These are phyloP conservation scores for Chlorophyllum brunneum DNA, from an alignment of 768 basidiomycete genomes.

Conservation along the genomic window DNA sequence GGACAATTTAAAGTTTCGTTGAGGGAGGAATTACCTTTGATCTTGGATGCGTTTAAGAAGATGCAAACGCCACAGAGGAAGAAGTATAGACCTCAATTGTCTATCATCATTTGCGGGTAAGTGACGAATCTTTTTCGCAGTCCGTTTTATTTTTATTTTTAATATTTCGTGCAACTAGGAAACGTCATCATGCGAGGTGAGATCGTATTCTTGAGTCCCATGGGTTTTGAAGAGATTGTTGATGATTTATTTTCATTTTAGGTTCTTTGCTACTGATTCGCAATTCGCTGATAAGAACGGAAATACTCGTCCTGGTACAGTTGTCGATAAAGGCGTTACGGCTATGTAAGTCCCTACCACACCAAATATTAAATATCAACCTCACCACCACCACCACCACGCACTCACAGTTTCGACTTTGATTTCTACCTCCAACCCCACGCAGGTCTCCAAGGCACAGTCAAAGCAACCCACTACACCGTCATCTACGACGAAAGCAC, in stretches of 20 bases:
- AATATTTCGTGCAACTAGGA: slow-evolving; percentile 28
- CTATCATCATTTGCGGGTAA: slow-evolving; percentile 74
- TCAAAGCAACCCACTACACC: slow-evolving; percentile 73
- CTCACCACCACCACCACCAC: slow-evolving; percentile 15
- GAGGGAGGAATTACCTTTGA: slow-evolving; percentile 55
- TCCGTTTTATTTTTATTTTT: background rate
- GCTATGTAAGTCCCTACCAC: slow-evolving; percentile 43
- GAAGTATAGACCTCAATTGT: slow-evolving; percentile 56
- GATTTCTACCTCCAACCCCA: slow-evolving; percentile 75
- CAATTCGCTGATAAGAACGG: slow-evolving; percentile 58
- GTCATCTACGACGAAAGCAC: slow-evolving; percentile 76
- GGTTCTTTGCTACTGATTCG: slow-evolving; percentile 54
- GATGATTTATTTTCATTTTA: slow-evolving; percentile 13
- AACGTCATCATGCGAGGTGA: slow-evolving; percentile 62
- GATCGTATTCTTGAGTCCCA: slow-evolving; percentile 19
- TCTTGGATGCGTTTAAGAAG: slow-evolving; percentile 56
- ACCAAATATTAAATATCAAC: background rate
- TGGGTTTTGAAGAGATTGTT: background rate
- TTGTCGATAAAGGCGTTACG: slow-evolving; percentile 78
- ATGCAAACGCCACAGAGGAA: slow-evolving; percentile 36
- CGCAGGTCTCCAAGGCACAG: slow-evolving; percentile 67
- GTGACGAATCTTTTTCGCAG: slow-evolving; percentile 10
- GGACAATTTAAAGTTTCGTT: slow-evolving; percentile 71
- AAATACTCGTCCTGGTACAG: slow-evolving; percentile 76
- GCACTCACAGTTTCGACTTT: slow-evolving; percentile 47